Evolutionary conservation across 1,139 yeast genomes (phyloP), one percentile per base, ranked within the genome.

Genomic region (Candida buenavistaensis): DNA sequence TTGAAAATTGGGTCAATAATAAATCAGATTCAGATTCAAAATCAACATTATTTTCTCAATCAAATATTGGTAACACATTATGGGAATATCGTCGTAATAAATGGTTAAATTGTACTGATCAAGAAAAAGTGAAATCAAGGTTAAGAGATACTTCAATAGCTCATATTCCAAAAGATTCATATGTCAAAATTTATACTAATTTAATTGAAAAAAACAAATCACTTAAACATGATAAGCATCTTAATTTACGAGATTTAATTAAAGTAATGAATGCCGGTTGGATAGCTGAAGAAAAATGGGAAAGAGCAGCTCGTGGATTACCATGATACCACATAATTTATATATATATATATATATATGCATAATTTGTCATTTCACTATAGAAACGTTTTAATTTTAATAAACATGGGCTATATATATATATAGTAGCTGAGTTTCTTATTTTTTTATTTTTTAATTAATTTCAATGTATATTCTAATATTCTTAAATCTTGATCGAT

Each of bases 251-350:
- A 38, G 90, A 83, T 50, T 72, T 80, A 29, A 51, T 82, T 36
- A 69, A 68, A 39, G 72, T 83, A 11, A 72, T 83, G 23, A 75
- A 82, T 48, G 72, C 78, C 5, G 92, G 90, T 6, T 84, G 94
- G 94, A 64, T 68, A 13, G 77, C 75, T 36, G 76, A 75, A 14
- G 80, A 73, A 40, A 73, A 72, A 47, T 82, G 86, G 82, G 87
- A 80, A 36, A 50, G 75, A 28, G 79, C 79, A 6, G 76, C 75
- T 5, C 59, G 55, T 33, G 78, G 78, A 1, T 48, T 68, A 33
- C 57, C 72, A 14, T 64, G 43, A 30, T 23, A 14, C 9, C 6
- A 5, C 13, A 26, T 15, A 26, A 3, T 14, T 9, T 22, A 22
- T 22, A 22, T 22, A 22, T 22, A 22, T 11, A 13, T 14, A 20